phyloP scores from a whole-genome alignment of 2,329 filamentous ascomycete species.

The Escovopsis sp. region DNA sequence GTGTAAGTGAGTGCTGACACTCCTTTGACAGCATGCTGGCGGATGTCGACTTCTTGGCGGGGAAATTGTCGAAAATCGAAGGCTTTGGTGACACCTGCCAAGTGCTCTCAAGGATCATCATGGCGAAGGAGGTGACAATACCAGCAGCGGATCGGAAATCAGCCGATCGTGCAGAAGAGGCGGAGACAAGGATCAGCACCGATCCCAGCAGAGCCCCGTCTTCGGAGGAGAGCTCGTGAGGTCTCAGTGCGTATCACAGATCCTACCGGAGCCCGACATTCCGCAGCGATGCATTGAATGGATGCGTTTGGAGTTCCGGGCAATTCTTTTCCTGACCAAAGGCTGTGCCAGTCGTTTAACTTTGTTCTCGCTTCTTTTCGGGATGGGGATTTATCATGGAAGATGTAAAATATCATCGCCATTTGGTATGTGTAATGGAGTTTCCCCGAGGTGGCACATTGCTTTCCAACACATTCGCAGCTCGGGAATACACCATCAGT shows the following conservation, averaged over 20 bases:
- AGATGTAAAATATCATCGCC: too few species aligned
- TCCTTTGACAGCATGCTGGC: constrained; percentile 46
- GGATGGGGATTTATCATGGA: too few species aligned
- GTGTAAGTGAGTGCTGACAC: neutral
- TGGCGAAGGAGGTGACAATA: constrained; percentile 35
- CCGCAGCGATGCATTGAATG: too few species aligned
- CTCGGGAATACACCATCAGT: too few species aligned
- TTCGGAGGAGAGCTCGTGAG: constrained; percentile 3
- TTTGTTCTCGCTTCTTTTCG: too few species aligned
- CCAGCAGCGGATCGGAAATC: constrained; percentile 8
- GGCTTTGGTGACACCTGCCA: constrained; percentile 62
- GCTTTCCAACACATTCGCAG: too few species aligned
- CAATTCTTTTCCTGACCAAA: too few species aligned
- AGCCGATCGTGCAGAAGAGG: constrained; percentile 5
- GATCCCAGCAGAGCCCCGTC: constrained; percentile 7
- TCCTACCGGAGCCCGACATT: too few species aligned
- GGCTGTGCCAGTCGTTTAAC: too few species aligned
- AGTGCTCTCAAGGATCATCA: constrained; percentile 49
- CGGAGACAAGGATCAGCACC: neutral
- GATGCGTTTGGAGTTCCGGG: too few species aligned
- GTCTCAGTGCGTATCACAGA: neutral
- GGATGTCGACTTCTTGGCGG: constrained; percentile 59
- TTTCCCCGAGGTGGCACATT: too few species aligned
- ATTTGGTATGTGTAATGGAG: too few species aligned
- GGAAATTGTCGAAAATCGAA: constrained; percentile 59